Base-by-base conservation (phyloP, 108 stramenopile species). In the Cylindrotheca fusiformis region DNA sequence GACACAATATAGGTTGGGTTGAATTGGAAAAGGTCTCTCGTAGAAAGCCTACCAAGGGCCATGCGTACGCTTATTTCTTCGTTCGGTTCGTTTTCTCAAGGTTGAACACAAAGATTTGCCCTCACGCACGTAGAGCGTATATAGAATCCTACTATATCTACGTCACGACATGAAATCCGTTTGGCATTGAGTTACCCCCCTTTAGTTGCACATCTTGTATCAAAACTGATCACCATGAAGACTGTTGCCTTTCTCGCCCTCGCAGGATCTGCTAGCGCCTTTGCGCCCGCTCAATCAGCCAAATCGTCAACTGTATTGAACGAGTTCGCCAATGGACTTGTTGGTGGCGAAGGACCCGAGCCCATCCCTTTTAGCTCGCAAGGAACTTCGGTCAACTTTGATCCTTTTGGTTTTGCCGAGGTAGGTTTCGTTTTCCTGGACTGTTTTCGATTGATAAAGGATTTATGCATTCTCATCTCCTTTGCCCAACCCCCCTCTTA, bases 341-440 rank as follows among this genome's bases (percentile, higher is more conserved):
- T 83, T 27, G 81, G 85, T 32, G 80, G 80, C 26, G 79, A 85
- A 53, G 76, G 78, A 32, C 73, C 73, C 27, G 76, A 84, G 60
- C 85, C 85, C 26, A 83, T 86, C 58, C 64, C 70, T 17, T 80
- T 78, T 71, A 52, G 60, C 28, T 33, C 72, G 1, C 30, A 59
- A 22, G 59, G 59, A 51, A 65, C 75, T 32, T 74, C 72, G 22
- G 68, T 60, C 33, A 63, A 77, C 52, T 90, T 77, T 52, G 87
- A 91, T 57, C 90, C 90, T 51, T 60, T 66, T 60, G 85, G 86
- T 29, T 75, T 88, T 57, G 55, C 87, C 20, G 85, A 81, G 81
- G 83, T 84, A 66, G 65, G 71, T 67, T 5, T 45, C 10, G 19
- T 59, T 1, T 41, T 29, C 41, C 8, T n/a, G 21, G 29, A 58